Evolutionary conservation across 1,139 yeast genomes (phyloP).

Genomic region (Geotrichum aggregatum): DNA sequence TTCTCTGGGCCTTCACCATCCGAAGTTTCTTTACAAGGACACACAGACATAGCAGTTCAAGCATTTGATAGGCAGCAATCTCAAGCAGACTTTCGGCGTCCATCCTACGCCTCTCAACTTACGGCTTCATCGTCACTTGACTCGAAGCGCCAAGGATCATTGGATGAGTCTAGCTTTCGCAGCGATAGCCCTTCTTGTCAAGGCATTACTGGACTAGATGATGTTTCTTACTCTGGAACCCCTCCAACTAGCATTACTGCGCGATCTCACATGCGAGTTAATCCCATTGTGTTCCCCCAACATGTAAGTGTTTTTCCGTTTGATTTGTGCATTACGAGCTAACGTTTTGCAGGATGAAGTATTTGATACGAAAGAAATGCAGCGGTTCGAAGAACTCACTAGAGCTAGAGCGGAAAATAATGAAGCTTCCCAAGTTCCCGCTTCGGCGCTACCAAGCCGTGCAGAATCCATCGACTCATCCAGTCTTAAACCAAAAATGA

Average conservation of each 20-base stretch:
- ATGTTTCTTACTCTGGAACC: neutral
- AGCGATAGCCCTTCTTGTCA: constrained; percentile 6
- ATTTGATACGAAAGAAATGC: constrained; percentile 17
- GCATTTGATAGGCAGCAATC: too few species aligned
- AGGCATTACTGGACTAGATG: neutral
- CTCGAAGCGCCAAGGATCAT: neutral
- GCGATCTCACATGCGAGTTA: neutral
- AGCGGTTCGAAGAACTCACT: neutral
- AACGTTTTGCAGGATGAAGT: constrained; percentile 14
- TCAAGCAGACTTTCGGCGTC: too few species aligned
- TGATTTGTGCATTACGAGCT: neutral
- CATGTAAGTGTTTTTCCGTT: constrained; percentile 9
- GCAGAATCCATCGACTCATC: constrained; percentile 29
- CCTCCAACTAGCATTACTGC: neutral
- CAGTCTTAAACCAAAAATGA: constrained; percentile 17
- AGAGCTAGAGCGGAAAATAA: too few species aligned
- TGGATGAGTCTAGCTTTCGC: neutral
- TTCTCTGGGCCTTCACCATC: too few species aligned
- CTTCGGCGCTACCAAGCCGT: constrained; percentile 19
- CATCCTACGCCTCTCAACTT: constrained; percentile 26
- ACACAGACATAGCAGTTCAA: too few species aligned
- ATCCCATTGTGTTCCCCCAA: constrained; percentile 18
- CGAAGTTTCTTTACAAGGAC: too few species aligned
- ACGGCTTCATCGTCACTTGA: constrained; percentile 22
- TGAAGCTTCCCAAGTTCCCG: constrained; percentile 4